A percentile compares a stretch with the other conserved stretches of the same genome.
Conservation (phyloP, 371 early-diverging fungal species). For the Phascolomyces articulosus region DNA sequence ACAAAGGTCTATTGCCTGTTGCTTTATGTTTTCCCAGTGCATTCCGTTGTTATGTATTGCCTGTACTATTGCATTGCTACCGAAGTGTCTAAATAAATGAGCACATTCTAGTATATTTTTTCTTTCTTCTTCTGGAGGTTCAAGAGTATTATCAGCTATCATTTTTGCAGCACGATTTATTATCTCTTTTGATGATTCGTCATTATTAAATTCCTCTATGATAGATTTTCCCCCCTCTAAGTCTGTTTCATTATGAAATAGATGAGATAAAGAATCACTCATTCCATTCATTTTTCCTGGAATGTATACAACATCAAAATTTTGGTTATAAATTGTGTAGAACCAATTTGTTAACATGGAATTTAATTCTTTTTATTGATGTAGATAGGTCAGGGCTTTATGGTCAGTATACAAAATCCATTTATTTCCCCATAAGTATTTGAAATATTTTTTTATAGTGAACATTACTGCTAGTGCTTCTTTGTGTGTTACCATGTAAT, state of each 20-base stretch:
- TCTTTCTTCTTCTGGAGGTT: constrained; percentile 11
- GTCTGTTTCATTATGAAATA: neutral
- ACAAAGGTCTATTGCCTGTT: constrained; percentile 18
- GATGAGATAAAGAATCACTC: constrained; percentile 10
- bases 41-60: constrained; percentile 14
- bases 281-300: constrained; percentile 13
- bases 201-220: neutral
- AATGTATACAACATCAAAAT: constrained; percentile 13
- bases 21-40: constrained; percentile 22
- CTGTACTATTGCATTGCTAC: constrained; percentile 20
- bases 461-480: constrained; percentile 21
- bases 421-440: constrained; percentile 26
- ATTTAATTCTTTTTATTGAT: constrained; percentile 11
- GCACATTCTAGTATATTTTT: constrained; percentile 13
- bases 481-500: constrained; percentile 15
- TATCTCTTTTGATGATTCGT: neutral
- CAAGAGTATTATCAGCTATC: neutral
- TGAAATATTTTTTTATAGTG: constrained; percentile 20
- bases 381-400: constrained; percentile 16
- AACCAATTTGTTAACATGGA: constrained; percentile 18
- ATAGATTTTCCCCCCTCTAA: neutral
- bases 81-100: constrained; percentile 24
- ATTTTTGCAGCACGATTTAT: neutral
- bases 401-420: constrained; percentile 27
- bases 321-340: constrained; percentile 8